Evolutionary conservation across 805 yeast genomes (phyloP).

Genomic region (Metschnikowia anglica): DNA sequence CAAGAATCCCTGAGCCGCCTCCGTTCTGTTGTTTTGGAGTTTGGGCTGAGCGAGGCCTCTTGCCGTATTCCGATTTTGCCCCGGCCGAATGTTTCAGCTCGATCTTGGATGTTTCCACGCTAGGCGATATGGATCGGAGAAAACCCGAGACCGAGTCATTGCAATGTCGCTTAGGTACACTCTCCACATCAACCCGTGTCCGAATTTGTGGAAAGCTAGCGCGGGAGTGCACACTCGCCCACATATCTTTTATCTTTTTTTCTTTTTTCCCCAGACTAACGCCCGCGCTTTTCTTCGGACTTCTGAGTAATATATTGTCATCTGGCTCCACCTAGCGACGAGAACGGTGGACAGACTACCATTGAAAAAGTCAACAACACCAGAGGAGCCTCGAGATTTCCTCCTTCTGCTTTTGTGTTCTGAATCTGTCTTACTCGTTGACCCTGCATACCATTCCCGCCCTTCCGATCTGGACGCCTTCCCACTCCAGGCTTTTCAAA

Average conservation of each 20-base stretch:
- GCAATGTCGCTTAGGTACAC: neutral
- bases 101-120: too few species aligned
- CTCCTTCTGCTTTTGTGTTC: neutral
- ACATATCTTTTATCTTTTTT: neutral
- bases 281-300: conserved; percentile 8
- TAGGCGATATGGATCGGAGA: too few species aligned
- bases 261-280: conserved; percentile 13
- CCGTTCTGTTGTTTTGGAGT: too few species aligned
- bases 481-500: too few species aligned
- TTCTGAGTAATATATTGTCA: conserved; percentile 3
- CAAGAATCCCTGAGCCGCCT: too few species aligned
- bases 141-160: neutral
- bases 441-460: too few species aligned
- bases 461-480: too few species aligned
- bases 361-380: neutral
- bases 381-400: neutral
- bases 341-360: neutral
- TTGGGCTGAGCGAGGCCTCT: too few species aligned
- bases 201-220: conserved; percentile 1
- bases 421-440: too few species aligned
- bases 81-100: too few species aligned
- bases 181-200: neutral
- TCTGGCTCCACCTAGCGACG: neutral
- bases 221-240: conserved; percentile 11
- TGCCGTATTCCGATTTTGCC: too few species aligned